phyloP scores from a whole-genome alignment of 208 protist genomes.

The Wallacemonas sp. region DNA sequence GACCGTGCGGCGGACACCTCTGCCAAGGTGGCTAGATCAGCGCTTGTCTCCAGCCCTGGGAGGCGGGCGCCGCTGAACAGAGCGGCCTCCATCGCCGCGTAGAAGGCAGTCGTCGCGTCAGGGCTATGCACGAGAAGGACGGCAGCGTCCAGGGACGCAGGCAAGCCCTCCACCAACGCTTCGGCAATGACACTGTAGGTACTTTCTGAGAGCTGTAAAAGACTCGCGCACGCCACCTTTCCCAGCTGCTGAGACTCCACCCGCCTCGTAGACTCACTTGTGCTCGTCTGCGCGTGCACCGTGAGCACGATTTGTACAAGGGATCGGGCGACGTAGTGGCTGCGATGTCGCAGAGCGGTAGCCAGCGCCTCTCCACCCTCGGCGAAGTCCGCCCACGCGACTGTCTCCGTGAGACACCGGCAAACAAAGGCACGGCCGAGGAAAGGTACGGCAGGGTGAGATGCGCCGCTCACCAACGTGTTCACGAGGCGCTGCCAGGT shows the following conservation, averaged over 20 bases:
- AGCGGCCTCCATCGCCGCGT: slow-evolving; percentile 21
- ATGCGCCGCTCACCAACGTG: background rate
- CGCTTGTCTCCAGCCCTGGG: background rate
- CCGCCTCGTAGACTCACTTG: background rate
- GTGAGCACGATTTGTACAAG: background rate
- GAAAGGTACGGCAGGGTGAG: slow-evolving; percentile 19
- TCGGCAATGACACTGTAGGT: slow-evolving; percentile 12
- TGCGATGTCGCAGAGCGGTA: background rate
- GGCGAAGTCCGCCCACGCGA: background rate
- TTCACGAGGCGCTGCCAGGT: slow-evolving; percentile 3
- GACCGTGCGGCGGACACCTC: slow-evolving; percentile 12
- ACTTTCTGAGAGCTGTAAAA: slow-evolving; percentile 22
- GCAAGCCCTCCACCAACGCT: slow-evolving; percentile 21
- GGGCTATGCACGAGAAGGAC: slow-evolving; percentile 22
- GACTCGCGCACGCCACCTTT: slow-evolving; percentile 18
- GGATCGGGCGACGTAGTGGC: background rate
- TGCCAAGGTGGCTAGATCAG: background rate
- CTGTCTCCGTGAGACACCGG: slow-evolving; percentile 23
- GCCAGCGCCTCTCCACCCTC: background rate
- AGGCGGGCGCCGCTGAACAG: background rate
- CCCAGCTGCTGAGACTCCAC: background rate
- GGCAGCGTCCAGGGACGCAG: slow-evolving; percentile 23
- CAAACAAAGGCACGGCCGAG: slow-evolving; percentile 28
- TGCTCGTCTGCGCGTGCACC: background rate
- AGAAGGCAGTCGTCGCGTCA: slow-evolving; percentile 12